phyloP scores from a whole-genome alignment of 768 basidiomycete genomes.

The Hygrophorus pudorinus region DNA sequence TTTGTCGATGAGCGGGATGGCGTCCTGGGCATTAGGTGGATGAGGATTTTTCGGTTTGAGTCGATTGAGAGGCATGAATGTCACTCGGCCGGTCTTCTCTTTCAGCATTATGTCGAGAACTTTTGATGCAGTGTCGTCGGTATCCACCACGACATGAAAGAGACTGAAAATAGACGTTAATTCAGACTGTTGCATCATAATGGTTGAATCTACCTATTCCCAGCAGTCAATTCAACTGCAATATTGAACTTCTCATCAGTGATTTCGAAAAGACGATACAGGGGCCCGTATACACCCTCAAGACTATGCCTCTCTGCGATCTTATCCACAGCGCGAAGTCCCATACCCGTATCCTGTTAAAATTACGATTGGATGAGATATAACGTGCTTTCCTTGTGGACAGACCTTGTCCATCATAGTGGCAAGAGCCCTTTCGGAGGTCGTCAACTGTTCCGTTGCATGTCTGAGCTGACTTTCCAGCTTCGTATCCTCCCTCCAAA shows the following conservation, averaged over 20 bases:
- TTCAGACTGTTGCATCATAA: background rate
- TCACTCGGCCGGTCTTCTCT: constrained; percentile 90
- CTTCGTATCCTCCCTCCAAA: constrained; percentile 94
- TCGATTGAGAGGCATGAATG: constrained; percentile 97
- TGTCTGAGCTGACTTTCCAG: constrained; percentile 67
- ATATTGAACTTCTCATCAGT: constrained; percentile 82
- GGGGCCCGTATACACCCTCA: constrained; percentile 83
- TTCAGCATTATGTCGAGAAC: constrained; percentile 92
- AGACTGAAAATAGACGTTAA: constrained; percentile 39
- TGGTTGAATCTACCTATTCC: constrained; percentile 59
- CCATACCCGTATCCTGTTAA: constrained; percentile 78
- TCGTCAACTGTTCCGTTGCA: constrained; percentile 71
- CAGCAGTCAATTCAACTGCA: constrained; percentile 90
- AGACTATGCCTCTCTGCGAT: constrained; percentile 71
- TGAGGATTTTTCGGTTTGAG: constrained; percentile 66
- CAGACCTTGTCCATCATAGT: constrained; percentile 94
- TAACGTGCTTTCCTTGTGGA: background rate
- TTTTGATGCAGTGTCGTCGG: constrained; percentile 84
- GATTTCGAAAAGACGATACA: constrained; percentile 90
- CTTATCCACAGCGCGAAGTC: constrained; percentile 75
- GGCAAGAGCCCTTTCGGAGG: constrained; percentile 68
- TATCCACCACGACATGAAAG: constrained; percentile 97
- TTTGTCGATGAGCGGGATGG: constrained; percentile 75
- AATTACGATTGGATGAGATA: background rate
- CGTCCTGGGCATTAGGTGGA: constrained; percentile 63